Conservation (phyloP, 192 early-diverging fungal genomes). For the Gamsiella multidivaricata region DNA sequence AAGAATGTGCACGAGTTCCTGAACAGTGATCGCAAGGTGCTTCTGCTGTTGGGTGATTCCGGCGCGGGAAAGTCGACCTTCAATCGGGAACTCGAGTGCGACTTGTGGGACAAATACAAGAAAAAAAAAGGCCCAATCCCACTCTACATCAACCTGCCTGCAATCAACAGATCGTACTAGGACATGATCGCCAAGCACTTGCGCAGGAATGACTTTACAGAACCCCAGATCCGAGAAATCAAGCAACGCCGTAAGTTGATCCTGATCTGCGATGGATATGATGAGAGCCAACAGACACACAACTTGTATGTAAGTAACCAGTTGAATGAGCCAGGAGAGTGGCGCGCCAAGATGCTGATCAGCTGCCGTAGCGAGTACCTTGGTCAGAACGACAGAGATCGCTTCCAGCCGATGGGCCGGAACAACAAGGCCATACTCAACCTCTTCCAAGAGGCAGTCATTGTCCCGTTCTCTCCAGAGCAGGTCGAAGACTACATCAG, state of each 20-base stretch:
- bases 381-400: neutral
- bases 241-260: neutral
- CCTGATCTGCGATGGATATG: slow-evolving; percentile 23
- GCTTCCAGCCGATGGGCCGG: neutral
- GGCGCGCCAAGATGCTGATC: slow-evolving; percentile 11
- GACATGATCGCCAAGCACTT: slow-evolving; percentile 6
- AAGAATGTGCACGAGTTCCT: neutral
- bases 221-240: slow-evolving; percentile 1
- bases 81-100: neutral
- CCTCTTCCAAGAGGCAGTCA: slow-evolving; percentile 2
- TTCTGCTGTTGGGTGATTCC: slow-evolving; percentile 4
- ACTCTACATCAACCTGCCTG: neutral
- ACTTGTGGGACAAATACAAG: neutral
- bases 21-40: neutral
- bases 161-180: neutral
- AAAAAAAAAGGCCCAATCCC: neutral
- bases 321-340: neutral
- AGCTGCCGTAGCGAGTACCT: slow-evolving; percentile 11
- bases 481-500: slow-evolving; percentile 6
- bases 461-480: neutral
- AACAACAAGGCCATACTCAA: neutral
- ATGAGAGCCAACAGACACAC: neutral
- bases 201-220: neutral
- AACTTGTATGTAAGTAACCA: slow-evolving; percentile 2
- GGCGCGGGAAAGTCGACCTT: slow-evolving; percentile 22